Conservation (phyloP, 163 green algal species). For the Scenedesmus sp. region DNA sequence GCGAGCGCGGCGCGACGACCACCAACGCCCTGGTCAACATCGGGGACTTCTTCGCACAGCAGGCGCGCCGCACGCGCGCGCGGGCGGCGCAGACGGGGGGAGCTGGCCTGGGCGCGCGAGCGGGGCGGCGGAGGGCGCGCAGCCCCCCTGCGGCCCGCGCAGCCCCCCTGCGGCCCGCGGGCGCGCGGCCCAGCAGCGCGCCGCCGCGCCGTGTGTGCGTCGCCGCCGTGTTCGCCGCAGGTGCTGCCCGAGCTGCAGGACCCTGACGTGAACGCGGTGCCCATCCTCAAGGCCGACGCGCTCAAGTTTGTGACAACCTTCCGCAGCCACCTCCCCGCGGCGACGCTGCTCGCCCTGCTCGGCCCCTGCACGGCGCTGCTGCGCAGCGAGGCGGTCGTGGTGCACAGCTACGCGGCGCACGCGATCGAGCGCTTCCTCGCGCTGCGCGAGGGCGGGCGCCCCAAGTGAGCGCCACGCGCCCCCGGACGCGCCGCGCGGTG, state of each 20-base stretch:
- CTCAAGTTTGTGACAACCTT: conserved; percentile 98
- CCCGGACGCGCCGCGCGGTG: not conserved
- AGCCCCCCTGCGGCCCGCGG: too few relatives aligned
- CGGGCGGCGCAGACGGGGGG: too few relatives aligned
- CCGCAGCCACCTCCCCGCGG: conserved; percentile 77
- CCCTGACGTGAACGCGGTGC: conserved; percentile 67
- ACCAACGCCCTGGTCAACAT: conserved; percentile 94
- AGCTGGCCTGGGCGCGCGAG: too few relatives aligned
- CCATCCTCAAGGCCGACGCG: conserved; percentile 94
- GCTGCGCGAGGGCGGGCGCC: conserved; percentile 59
- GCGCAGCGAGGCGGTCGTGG: conserved; percentile 83
- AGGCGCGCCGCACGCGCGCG: conserved; percentile 51
- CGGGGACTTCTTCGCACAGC: conserved; percentile 77
- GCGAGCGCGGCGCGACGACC: conserved; percentile 85
- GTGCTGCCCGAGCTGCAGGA: conserved; percentile 85
- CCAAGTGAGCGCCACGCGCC: conserved; percentile 39
- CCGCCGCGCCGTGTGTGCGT: conserved; percentile 1
- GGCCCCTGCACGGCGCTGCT: conserved; percentile 78
- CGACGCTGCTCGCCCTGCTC: conserved; percentile 73
- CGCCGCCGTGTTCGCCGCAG: conserved; percentile 44
- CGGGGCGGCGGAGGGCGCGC: too few relatives aligned
- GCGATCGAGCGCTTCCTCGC: conserved; percentile 90
- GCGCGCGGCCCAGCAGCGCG: too few relatives aligned
- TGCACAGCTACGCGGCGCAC: conserved; percentile 97
- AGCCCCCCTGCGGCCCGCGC: not conserved